phyloP scores from a whole-genome alignment of 345 rosid genomes.

The Leavenworthia alabamica region DNA sequence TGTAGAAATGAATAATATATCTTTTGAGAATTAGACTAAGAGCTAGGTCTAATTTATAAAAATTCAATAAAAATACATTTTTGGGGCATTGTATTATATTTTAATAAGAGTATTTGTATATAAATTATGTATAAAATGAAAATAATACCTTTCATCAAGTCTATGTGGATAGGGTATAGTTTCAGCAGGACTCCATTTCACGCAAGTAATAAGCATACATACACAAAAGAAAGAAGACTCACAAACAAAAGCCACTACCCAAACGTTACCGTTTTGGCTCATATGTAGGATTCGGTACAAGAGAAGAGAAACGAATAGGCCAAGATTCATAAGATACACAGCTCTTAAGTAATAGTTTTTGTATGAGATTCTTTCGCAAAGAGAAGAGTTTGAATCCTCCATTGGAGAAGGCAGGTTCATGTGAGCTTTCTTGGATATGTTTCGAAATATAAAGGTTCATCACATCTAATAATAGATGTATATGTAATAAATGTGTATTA shows the following conservation, averaged over 20 bases:
- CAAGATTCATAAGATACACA: constrained; percentile 11
- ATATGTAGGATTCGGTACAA: constrained; percentile 1
- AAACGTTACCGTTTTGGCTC: constrained; percentile 31
- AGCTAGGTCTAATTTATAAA: too few relatives aligned
- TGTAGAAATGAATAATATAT: too few relatives aligned
- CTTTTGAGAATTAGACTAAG: too few relatives aligned
- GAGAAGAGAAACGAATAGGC: constrained; percentile 24
- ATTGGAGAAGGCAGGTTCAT: constrained; percentile 13
- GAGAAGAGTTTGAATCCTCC: constrained; percentile 3
- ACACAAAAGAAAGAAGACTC: constrained; percentile 48
- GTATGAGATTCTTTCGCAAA: constrained; percentile 6
- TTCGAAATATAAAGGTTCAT: too few relatives aligned
- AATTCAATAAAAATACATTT: too few relatives aligned
- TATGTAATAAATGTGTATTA: too few relatives aligned
- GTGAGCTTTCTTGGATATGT: too few relatives aligned
- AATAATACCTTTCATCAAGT: constrained; percentile 32
- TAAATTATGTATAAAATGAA: background rate
- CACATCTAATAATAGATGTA: too few relatives aligned
- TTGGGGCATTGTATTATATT: background rate
- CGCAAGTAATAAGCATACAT: constrained; percentile 37
- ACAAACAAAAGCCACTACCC: constrained; percentile 57
- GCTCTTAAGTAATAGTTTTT: constrained; percentile 1
- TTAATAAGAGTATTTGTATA: background rate
- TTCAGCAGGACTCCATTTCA: constrained; percentile 52
- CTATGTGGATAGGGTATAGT: constrained; percentile 40